phyloP scores from a whole-genome alignment of 257 asterid genomes.

The Fraxinus americana region DNA sequence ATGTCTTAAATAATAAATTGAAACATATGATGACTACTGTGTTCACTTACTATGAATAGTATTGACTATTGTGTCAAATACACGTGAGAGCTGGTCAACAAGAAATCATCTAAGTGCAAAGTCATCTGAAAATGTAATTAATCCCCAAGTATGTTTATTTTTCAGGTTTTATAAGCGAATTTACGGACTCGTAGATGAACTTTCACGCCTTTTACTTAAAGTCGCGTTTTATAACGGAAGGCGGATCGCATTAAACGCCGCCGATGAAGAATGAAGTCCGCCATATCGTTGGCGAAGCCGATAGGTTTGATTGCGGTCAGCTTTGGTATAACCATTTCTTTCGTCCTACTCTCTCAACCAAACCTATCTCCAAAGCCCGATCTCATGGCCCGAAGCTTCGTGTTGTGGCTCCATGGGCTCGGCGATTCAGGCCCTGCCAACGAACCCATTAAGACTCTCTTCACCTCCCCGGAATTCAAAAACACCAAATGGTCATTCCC shows the following conservation, averaged over 20 bases:
- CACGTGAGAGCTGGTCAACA: too few species aligned
- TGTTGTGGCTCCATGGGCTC: constrained; percentile 93
- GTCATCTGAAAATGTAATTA: too few species aligned
- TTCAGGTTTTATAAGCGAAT: too few species aligned
- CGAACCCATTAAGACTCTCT: constrained; percentile 81
- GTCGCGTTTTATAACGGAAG: neutral
- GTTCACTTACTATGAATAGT: too few species aligned
- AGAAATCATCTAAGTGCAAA: too few species aligned
- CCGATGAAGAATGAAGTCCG: constrained; percentile 41
- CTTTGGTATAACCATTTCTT: constrained; percentile 51
- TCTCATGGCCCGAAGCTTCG: constrained; percentile 72
- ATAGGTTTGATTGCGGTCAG: constrained; percentile 47
- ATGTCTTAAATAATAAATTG: too few species aligned
- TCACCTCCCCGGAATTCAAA: constrained; percentile 73
- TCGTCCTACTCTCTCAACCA: constrained; percentile 40
- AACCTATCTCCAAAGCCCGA: constrained; percentile 30
- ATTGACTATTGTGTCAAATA: too few species aligned
- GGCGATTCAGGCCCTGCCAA: constrained; percentile 98
- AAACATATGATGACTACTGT: too few species aligned
- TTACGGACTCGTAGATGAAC: too few species aligned
- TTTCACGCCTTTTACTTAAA: neutral
- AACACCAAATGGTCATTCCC: constrained; percentile 90
- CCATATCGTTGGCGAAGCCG: constrained; percentile 41
- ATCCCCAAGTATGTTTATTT: too few species aligned
- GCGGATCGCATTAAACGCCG: constrained; percentile 8